These are phyloP conservation scores for Vitis rupestris DNA, from an alignment of 164 flowering plant genomes.

Conservation along the genomic window DNA sequence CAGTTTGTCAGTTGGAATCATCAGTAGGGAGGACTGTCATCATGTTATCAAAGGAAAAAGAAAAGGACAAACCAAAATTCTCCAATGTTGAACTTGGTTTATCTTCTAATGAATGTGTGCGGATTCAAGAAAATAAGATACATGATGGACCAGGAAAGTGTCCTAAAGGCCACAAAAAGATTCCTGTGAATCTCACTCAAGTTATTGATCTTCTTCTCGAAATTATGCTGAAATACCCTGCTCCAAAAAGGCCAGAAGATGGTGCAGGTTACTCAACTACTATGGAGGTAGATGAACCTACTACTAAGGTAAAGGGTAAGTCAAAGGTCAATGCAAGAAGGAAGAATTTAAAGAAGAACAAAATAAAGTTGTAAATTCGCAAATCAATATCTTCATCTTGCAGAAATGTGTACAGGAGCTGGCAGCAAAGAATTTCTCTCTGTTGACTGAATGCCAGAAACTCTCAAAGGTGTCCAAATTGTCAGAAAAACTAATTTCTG, in stretches of 20 bases:
- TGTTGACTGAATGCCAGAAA: too few relatives aligned
- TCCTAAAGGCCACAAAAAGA: slow-evolving; percentile 70
- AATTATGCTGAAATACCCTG: slow-evolving; percentile 56
- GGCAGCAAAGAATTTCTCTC: too few relatives aligned
- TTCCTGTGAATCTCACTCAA: slow-evolving; percentile 73
- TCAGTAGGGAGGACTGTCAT: slow-evolving; percentile 70
- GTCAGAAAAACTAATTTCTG: too few relatives aligned
- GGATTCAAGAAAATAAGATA: slow-evolving; percentile 65
- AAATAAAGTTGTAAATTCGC: too few relatives aligned
- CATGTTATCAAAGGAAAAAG: slow-evolving; percentile 71
- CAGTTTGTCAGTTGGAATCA: slow-evolving; percentile 83
- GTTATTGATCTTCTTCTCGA: slow-evolving; percentile 90
- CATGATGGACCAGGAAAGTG: slow-evolving; percentile 66
- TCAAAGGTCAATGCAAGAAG: too few relatives aligned
- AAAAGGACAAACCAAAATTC: slow-evolving; percentile 62
- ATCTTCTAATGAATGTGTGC: slow-evolving; percentile 54
- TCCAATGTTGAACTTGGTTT: slow-evolving; percentile 54
- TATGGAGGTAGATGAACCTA: slow-evolving; percentile 85
- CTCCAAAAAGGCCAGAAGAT: slow-evolving; percentile 35
- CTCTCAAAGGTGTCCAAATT: too few relatives aligned
- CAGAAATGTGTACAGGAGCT: too few relatives aligned
- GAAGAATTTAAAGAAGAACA: too few relatives aligned
- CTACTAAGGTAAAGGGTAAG: slow-evolving; percentile 45
- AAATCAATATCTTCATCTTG: too few relatives aligned
- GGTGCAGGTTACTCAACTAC: slow-evolving; percentile 21